Conservation (phyloP, 73 alveolate species). For the Tetrahymena thermophila region DNA sequence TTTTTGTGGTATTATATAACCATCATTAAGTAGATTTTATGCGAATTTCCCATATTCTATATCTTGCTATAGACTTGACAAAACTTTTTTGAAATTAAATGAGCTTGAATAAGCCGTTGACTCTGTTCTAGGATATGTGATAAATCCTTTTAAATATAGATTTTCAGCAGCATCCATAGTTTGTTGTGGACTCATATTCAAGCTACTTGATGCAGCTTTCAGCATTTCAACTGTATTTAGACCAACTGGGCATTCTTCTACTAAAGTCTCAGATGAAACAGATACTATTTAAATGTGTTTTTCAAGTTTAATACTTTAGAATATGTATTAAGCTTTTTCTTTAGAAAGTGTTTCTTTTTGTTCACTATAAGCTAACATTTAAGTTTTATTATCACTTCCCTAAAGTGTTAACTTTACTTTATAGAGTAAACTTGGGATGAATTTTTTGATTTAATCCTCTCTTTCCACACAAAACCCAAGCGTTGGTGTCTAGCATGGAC, state of each 20-base stretch:
- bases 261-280: conserved; percentile 30
- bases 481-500: conserved; percentile 99
- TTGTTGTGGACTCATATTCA: conserved; percentile 91
- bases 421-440: conserved; percentile 87
- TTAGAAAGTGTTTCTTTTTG: conserved; percentile 39
- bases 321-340: conserved; percentile 19
- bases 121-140: conserved; percentile 99
- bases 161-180: conserved; percentile 97
- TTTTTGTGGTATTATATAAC: conserved; percentile 51
- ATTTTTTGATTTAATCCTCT: conserved; percentile 91
- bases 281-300: conserved; percentile 41
- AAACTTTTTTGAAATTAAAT: conserved; percentile 78
- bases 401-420: background rate
- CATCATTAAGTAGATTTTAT: background rate
- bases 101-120: conserved; percentile 88
- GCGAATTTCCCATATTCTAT: background rate
- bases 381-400: background rate
- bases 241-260: conserved; percentile 80
- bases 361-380: conserved; percentile 47
- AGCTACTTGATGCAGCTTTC: conserved; percentile 79
- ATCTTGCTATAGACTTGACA: conserved; percentile 43
- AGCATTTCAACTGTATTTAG: conserved; percentile 92
- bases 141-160: conserved; percentile 93
- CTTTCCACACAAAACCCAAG: conserved; percentile 98
- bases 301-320: background rate